Evolutionary conservation across 2,329 filamentous ascomycete genomes (phyloP).

Genomic region (Fusarium austroafricanum): DNA sequence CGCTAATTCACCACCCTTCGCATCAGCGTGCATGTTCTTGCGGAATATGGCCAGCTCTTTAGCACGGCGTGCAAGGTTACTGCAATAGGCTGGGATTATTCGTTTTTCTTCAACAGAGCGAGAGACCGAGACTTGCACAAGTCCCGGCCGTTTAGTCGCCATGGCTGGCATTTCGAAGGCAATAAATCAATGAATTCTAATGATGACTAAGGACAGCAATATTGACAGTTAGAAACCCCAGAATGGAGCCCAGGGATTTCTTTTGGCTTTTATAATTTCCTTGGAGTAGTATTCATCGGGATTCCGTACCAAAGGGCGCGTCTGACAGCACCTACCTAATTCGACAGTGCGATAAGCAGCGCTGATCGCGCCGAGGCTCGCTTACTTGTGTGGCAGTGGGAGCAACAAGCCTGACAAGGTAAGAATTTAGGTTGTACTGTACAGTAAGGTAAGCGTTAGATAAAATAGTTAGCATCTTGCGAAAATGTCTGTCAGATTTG

Average conservation of each 20-base stretch:
- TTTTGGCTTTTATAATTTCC: not conserved
- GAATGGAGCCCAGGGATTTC: too few species aligned
- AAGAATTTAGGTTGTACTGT: conserved; percentile 12
- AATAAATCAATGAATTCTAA: too few species aligned
- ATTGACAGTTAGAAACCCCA: too few species aligned
- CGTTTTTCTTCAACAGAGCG: conserved; percentile 15
- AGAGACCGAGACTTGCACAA: conserved; percentile 29
- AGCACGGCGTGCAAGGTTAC: conserved; percentile 16
- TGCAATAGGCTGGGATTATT: conserved; percentile 25
- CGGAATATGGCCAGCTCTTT: conserved; percentile 19
- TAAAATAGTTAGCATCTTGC: too few species aligned
- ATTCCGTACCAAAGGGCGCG: not conserved
- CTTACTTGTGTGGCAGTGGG: not conserved
- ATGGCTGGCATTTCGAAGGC: conserved; percentile 16
- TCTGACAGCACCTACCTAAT: not conserved
- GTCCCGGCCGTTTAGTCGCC: not conserved
- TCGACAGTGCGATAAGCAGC: not conserved
- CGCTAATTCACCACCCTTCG: not conserved
- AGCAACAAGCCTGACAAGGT: not conserved
- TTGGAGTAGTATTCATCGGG: not conserved
- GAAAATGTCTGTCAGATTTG: too few species aligned
- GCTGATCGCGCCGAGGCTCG: not conserved
- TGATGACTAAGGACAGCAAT: too few species aligned
- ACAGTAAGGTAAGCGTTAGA: not conserved
- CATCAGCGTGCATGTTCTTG: conserved; percentile 4